Percentiles rank a stretch among this genome's conserved stretches.
phyloP scores from a whole-genome alignment of 1,284 basidiomycete species.

The Microbotryum lychnidis-dioicae region DNA sequence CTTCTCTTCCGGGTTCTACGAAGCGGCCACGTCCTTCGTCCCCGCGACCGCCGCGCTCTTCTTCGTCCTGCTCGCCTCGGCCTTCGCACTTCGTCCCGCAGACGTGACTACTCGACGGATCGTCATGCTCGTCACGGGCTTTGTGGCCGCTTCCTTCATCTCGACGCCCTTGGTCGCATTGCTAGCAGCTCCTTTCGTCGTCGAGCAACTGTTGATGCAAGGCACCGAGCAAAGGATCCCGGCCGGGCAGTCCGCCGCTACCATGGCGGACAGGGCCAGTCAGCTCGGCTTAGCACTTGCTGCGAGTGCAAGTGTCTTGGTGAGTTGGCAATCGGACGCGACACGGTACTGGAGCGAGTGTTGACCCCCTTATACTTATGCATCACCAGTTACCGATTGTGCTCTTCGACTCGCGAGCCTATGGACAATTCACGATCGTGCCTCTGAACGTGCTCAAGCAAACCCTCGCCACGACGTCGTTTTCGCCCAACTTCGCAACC shows the following conservation, averaged over 20 bases:
- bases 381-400: constrained; percentile 63
- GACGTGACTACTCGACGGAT: constrained; percentile 47
- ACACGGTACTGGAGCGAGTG: not conserved
- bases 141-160: constrained; percentile 75
- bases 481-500: constrained; percentile 81
- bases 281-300: constrained; percentile 17
- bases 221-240: constrained; percentile 62
- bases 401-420: constrained; percentile 75
- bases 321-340: constrained; percentile 42
- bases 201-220: constrained; percentile 78
- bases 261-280: constrained; percentile 14
- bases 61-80: constrained; percentile 69
- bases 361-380: not conserved
- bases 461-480: constrained; percentile 59
- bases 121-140: constrained; percentile 47
- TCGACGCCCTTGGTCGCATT: constrained; percentile 94
- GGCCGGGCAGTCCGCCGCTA: constrained; percentile 3
- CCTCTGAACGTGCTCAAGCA: constrained; percentile 91
- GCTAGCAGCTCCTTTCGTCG: constrained; percentile 75
- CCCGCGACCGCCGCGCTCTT: constrained; percentile 96
- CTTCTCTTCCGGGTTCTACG: constrained; percentile 88
- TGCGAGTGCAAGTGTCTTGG: constrained; percentile 47
- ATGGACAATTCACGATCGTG: constrained; percentile 67
- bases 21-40: constrained; percentile 73
- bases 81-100: constrained; percentile 63